These are phyloP conservation scores for Verticillium dahliae DNA, from an alignment of 2,329 filamentous ascomycete genomes.

Conservation along the genomic window DNA sequence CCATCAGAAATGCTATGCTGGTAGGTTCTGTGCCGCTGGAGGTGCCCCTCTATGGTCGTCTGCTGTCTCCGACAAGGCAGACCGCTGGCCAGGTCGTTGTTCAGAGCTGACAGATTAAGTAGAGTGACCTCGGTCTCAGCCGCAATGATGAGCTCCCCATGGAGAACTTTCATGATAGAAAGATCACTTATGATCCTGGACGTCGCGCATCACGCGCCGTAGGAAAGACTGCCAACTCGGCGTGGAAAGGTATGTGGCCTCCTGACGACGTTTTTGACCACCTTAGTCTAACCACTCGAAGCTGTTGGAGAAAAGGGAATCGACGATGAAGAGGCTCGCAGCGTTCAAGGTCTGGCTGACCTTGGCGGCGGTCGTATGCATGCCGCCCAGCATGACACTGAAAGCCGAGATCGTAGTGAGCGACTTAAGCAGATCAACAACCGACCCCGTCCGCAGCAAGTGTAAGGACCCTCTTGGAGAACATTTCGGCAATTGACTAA, in stretches of 20 bases:
- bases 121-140: constrained; percentile 21
- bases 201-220: neutral
- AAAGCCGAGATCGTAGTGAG: neutral
- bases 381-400: neutral
- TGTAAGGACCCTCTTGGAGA: neutral
- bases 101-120: neutral
- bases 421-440: neutral
- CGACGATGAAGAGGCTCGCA: constrained; percentile 21
- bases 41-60: neutral
- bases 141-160: constrained; percentile 18
- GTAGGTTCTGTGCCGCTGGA: neutral
- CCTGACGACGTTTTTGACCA: neutral
- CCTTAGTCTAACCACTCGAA: neutral
- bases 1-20: neutral
- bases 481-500: neutral
- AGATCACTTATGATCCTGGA: neutral
- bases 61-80: neutral
- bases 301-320: constrained; percentile 17
- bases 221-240: neutral
- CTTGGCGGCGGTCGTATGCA: constrained; percentile 6
- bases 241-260: neutral
- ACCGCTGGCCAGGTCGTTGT: neutral
- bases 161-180: constrained; percentile 8
- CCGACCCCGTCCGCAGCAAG: neutral
- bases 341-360: constrained; percentile 17